Evolutionary conservation across 495 filamentous ascomycete species (phyloP).

Genomic region (Tuber calosporum): DNA sequence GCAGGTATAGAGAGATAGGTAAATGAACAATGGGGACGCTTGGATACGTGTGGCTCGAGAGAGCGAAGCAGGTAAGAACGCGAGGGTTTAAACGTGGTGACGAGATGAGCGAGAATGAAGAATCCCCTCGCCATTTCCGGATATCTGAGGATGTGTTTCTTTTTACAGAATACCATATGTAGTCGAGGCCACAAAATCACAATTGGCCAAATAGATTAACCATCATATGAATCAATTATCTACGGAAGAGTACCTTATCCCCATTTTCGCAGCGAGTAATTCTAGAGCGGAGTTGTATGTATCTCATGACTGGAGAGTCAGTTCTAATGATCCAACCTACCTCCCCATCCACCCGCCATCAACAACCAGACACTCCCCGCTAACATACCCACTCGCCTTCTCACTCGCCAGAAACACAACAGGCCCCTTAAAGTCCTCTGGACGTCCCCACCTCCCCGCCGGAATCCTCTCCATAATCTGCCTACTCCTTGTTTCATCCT

Average conservation of each 20-base stretch:
- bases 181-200: not conserved
- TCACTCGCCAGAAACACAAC: constrained; percentile 68
- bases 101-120: not conserved
- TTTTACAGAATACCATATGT: not conserved
- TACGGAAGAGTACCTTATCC: not conserved
- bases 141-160: not conserved
- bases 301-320: not conserved
- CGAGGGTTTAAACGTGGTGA: not conserved
- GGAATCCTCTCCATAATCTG: constrained; percentile 79
- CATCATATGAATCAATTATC: not conserved
- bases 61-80: not conserved
- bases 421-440: constrained; percentile 83
- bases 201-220: not conserved
- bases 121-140: not conserved
- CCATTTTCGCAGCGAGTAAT: not conserved
- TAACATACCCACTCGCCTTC: constrained; percentile 69
- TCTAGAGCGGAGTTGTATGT: not conserved
- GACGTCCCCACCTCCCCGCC: constrained; percentile 74
- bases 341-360: constrained; percentile 95
- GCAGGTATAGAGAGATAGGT: not conserved
- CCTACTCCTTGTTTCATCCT: constrained; percentile 58
- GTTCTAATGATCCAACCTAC: constrained; percentile 42
- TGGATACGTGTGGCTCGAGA: not conserved
- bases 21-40: not conserved
- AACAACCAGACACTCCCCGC: constrained; percentile 70